These are phyloP conservation scores for Cercospora janseana DNA, from an alignment of 2,329 filamentous ascomycete species.

Conservation along the genomic window DNA sequence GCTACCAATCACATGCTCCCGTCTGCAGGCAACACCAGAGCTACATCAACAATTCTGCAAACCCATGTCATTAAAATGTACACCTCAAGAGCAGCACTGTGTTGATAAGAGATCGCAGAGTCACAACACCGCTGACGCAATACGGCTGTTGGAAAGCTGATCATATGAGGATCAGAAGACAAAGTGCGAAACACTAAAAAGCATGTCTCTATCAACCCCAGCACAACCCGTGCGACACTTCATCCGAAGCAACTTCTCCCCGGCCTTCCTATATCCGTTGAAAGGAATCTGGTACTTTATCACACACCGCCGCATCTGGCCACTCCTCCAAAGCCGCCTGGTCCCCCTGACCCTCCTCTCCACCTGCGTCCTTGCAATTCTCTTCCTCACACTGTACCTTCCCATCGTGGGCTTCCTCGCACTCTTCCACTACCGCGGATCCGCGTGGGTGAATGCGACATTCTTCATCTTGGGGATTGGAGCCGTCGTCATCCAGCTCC, in stretches of 20 bases:
- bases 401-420: constrained; percentile 86
- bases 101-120: too few species aligned
- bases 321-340: constrained; percentile 73
- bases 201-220: constrained; percentile 13
- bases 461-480: constrained; percentile 75
- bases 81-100: too few species aligned
- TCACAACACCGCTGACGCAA: too few species aligned
- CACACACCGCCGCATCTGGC: constrained; percentile 74
- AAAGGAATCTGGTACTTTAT: constrained; percentile 78
- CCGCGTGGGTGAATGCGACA: constrained; percentile 86
- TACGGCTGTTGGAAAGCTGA: too few species aligned
- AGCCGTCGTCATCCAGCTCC: constrained; percentile 59
- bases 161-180: too few species aligned
- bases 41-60: neutral
- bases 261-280: constrained; percentile 37
- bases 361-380: constrained; percentile 73
- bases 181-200: neutral
- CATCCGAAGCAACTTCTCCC: constrained; percentile 37
- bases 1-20: neutral
- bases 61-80: neutral
- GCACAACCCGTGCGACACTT: constrained; percentile 23
- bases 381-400: constrained; percentile 85
- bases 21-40: neutral
- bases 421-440: constrained; percentile 73
- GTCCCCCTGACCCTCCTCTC: constrained; percentile 81